A percentile compares a stretch with the other conserved stretches of the same genome.
Conservation (phyloP, 75 land plant genomes). For the Sequoia sempervirens region DNA sequence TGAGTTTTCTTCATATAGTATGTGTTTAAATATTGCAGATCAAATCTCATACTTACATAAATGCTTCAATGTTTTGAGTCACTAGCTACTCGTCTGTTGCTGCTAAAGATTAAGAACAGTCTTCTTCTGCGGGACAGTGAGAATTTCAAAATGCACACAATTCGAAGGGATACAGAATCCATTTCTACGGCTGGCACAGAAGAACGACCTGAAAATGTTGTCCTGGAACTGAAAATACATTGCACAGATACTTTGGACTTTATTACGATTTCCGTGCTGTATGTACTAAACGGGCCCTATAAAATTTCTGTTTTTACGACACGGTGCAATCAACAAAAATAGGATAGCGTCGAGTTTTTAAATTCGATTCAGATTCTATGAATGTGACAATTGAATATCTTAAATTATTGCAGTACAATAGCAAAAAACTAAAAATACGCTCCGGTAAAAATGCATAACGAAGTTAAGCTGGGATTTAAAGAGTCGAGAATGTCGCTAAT, state of each 20-base stretch:
- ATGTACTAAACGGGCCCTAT: not conserved
- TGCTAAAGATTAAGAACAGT: not conserved
- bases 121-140: not conserved
- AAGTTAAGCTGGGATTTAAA: not conserved
- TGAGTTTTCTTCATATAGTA: not conserved
- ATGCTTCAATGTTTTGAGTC: not conserved
- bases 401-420: too few relatives aligned
- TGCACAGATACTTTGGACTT: not conserved
- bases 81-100: not conserved
- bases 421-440: too few relatives aligned
- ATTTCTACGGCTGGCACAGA: not conserved
- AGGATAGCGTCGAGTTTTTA: not conserved
- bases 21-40: not conserved
- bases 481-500: not conserved
- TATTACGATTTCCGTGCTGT: not conserved
- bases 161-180: not conserved
- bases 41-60: not conserved
- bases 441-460: too few relatives aligned
- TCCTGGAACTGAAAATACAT: not conserved
- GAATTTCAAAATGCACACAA: not conserved
- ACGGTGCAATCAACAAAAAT: not conserved
- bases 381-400: too few relatives aligned
- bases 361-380: too few relatives aligned
- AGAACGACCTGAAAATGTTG: not conserved
- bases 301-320: not conserved